phyloP scores from a whole-genome alignment of 2,329 filamentous ascomycete genomes.

The Zymoseptoria tritici region DNA sequence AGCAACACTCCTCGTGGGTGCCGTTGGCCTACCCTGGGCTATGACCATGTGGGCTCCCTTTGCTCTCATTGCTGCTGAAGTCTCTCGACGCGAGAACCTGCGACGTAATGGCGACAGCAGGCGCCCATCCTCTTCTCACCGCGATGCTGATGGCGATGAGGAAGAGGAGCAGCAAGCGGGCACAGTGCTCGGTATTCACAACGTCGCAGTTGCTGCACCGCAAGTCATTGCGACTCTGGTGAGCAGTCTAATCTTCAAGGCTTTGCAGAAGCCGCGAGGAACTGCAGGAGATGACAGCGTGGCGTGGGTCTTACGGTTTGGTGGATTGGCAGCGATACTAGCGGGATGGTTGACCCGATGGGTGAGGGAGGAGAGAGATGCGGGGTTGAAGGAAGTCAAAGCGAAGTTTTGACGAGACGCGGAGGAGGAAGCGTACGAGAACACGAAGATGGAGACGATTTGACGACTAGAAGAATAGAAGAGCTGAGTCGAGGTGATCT shows the following conservation, averaged over 20 bases:
- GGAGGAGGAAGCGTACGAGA: neutral
- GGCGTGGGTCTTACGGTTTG: constrained; percentile 76
- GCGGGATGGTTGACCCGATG: constrained; percentile 46
- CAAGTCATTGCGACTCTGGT: constrained; percentile 85
- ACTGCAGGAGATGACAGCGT: constrained; percentile 80
- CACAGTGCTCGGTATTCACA: constrained; percentile 89
- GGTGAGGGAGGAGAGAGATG: constrained; percentile 14
- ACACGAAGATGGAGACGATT: neutral
- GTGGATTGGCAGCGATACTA: constrained; percentile 68
- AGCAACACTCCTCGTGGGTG: constrained; percentile 69
- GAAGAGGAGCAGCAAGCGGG: constrained; percentile 66
- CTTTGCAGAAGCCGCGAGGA: constrained; percentile 80
- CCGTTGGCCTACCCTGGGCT: constrained; percentile 87
- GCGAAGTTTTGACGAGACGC: neutral
- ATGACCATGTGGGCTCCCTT: constrained; percentile 91
- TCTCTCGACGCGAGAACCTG: constrained; percentile 70
- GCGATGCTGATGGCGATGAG: constrained; percentile 38
- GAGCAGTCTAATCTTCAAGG: constrained; percentile 75
- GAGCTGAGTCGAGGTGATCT: neutral
- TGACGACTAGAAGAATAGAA: neutral
- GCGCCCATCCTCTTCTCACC: constrained; percentile 25
- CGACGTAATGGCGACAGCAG: constrained; percentile 43
- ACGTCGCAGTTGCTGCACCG: constrained; percentile 85
- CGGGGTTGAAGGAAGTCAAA: constrained; percentile 1
- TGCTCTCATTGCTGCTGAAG: constrained; percentile 88